Evolutionary conservation across 2,329 filamentous ascomycete genomes (phyloP), one percentile per base, ranked within the genome.

Genomic region (Epichloe gansuensis): DNA sequence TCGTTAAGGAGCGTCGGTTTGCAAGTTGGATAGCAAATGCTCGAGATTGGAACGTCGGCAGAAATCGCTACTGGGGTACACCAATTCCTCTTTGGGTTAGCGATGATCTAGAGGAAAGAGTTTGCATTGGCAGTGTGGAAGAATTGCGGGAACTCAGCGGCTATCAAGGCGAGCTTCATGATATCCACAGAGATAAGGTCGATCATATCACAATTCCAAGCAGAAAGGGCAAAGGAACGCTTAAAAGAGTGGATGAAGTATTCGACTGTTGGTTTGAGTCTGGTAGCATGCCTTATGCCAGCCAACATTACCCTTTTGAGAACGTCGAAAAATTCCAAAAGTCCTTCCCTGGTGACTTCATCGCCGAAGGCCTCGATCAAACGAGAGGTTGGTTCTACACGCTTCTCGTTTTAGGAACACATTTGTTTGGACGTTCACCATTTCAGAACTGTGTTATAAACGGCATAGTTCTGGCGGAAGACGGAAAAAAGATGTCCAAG

Each of bases 401-500:
- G 1, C 71, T 96, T 55, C 81, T 88, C 21, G 89, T 96, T 9
- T 74, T 97, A 47, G 90, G 90, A 36, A 93, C 87, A 7, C 87
- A 95, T 64, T 76, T 96, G 4, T 95, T 93, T 61, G 86, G 86
- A 43, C 78, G 81, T 38, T 81, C 89, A 2, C 89, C 91, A 0
- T 96, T 95, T 76, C 84, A 93, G 71, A 96, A 95, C 66, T 94
- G 89, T 61, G 87, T 96, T n/a, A 89, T 95, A 56, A 96, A 95
- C 64, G 90, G 90, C 48, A 93, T 95, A 56, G 89, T 96, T 4
- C 77, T 96, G 41, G 90, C 90, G 1, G 89, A 95, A 65, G 89
- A 95, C 63, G 91, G 91, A 52, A 96, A 95, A 75, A 97, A 97
- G 75, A 97, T 97, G 91, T 95, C 89, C 6, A 97, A 97, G 71